Conservation (phyloP, 2,329 filamentous ascomycete genomes). For the Zymoseptoria crescenta region DNA sequence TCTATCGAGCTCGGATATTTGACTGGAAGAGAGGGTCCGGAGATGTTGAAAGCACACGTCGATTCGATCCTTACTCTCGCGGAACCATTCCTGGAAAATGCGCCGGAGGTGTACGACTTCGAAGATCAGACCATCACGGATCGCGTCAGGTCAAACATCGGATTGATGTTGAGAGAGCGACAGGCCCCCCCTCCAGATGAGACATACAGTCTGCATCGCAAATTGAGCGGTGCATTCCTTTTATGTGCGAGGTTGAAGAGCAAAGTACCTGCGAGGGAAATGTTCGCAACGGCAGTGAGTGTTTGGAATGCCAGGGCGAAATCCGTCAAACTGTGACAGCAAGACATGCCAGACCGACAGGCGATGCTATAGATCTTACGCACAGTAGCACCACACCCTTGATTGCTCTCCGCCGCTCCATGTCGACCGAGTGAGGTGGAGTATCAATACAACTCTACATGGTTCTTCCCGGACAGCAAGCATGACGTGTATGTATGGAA, state of each 20-base stretch:
- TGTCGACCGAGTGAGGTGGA: no score
- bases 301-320: conserved; percentile 27
- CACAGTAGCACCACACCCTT: not conserved
- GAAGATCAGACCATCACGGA: conserved; percentile 92
- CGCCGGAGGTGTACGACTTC: conserved; percentile 86
- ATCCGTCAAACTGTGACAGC: conserved; percentile 13
- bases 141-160: conserved; percentile 78
- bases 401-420: no score
- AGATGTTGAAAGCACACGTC: conserved; percentile 88
- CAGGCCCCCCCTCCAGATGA: conserved; percentile 90
- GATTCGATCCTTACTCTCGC: conserved; percentile 80
- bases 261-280: conserved; percentile 66
- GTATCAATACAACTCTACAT: no score
- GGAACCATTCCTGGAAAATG: conserved; percentile 72
- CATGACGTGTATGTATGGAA: no score
- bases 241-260: conserved; percentile 82
- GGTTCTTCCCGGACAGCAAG: no score
- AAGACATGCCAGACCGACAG: not conserved
- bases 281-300: conserved; percentile 58
- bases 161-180: conserved; percentile 84
- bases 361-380: not conserved
- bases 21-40: conserved; percentile 75
- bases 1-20: conserved; percentile 60
- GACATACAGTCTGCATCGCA: conserved; percentile 91
- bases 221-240: conserved; percentile 89